A percentile compares a stretch with the other conserved stretches of the same genome.
phyloP scores from a whole-genome alignment of 23 red algal genomes.

The Gracilariopsis chorda region DNA sequence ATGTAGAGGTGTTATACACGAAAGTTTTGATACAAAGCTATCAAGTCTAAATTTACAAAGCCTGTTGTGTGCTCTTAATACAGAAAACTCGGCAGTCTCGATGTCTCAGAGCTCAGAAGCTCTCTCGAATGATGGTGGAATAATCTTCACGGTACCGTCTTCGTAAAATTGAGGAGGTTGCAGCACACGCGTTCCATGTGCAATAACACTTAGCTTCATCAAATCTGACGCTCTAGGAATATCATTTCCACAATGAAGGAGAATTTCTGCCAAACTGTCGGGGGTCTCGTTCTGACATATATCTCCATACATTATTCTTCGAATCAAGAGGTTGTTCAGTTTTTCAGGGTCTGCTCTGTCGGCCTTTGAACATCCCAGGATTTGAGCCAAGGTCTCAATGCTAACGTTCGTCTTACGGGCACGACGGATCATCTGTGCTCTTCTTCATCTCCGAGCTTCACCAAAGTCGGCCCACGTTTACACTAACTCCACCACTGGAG shows the following conservation, averaged over 20 bases:
- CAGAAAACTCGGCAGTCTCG: too few species aligned
- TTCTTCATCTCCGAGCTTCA: not conserved
- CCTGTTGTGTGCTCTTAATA: too few species aligned
- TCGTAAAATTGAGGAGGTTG: slow-evolving; percentile 25
- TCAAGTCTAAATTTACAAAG: too few species aligned
- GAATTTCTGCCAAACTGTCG: not conserved
- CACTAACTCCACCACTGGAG: not conserved
- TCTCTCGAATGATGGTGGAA: too few species aligned
- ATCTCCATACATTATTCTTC: slow-evolving; percentile 19
- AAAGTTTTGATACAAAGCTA: too few species aligned
- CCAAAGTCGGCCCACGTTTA: not conserved
- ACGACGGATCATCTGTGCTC: not conserved
- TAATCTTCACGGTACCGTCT: too few species aligned
- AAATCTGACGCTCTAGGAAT: not conserved
- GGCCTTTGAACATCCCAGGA: slow-evolving; percentile 1
- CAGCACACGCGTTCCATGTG: not conserved
- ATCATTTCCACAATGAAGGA: not conserved
- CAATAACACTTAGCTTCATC: not conserved
- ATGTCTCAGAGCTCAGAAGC: too few species aligned
- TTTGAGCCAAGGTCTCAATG: not conserved
- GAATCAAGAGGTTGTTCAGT: not conserved
- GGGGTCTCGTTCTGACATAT: slow-evolving; percentile 49
- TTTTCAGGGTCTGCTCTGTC: not conserved
- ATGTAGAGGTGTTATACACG: too few species aligned
- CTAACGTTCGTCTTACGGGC: not conserved